Evolutionary conservation across 2,329 filamentous ascomycete genomes (phyloP), one percentile per base, ranked within the genome.

Genomic region (Cladophialophora immunda): DNA sequence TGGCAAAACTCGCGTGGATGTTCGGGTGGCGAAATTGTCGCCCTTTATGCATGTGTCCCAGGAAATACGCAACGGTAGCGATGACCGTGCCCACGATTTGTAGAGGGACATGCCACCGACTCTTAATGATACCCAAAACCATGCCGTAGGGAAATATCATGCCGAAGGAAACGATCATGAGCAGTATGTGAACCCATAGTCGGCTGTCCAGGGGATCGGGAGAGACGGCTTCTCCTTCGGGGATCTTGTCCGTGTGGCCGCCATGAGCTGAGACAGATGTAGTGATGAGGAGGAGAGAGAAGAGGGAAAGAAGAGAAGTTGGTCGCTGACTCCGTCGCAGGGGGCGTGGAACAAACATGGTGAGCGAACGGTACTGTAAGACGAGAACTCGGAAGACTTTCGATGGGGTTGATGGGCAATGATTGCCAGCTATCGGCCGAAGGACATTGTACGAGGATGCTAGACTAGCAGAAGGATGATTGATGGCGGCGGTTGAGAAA

Each of bases 71-170:
- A 63, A 94, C 78, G 25, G 97, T 84, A 2, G 93, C 92, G 70
- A 98, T 84, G 29, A 87, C 80, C 27, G 92, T 90, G 70, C 90
- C 92, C 62, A 91, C 75, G 30, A 90, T 85, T 79, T 99, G 95
- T 3, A 93, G 83, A 6, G 95, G 94, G 59, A 98, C 94, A 81
- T 99, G 95, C 92, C 93, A 98, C 80, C 92, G 89, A 68, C 90
- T 97, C 69, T 92, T 93, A 71, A 91, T 88, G 66, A 99, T 94
- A 66, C 94, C 94, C 19, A 97, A 83, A 50, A 98, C 93, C 94
- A 99, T 98, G 73, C 95, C 95, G 17, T 92, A 85, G 11, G 95
- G 95, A 75, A 97, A 98, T 66, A 98, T 87, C 73, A 99, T 85
- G 68, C 95, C 95, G 83, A 96, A 98, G 65, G 93, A 89, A 66